Percentiles rank a stretch among this genome's conserved stretches.
Conservation (phyloP, 495 filamentous ascomycete genomes). For the Thermochaetoides thermophila region DNA sequence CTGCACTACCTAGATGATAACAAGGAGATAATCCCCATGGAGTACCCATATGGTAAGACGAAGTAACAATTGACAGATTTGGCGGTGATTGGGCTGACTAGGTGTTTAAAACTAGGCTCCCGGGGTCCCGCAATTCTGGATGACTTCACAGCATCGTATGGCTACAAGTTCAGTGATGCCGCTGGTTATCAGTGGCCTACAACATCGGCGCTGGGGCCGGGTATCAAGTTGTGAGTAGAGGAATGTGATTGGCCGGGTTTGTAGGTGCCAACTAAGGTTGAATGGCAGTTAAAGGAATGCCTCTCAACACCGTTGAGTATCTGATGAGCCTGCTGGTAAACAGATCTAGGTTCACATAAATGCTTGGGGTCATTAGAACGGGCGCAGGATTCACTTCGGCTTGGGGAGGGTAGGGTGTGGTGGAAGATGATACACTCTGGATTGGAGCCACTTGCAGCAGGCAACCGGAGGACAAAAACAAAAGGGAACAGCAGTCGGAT, state of each 20-base stretch:
- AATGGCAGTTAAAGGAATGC: conserved; percentile 10
- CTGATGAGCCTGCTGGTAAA: too few species aligned
- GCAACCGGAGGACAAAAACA: too few species aligned
- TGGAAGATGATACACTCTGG: too few species aligned
- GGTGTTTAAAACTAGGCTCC: conserved; percentile 50
- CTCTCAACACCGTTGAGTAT: conserved; percentile 10
- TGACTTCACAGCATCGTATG: conserved; percentile 94
- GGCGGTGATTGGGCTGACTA: conserved; percentile 1
- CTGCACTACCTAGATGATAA: conserved; percentile 97
- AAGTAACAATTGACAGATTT: neutral
- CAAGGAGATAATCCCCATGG: conserved; percentile 98
- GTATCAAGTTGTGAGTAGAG: conserved; percentile 57
- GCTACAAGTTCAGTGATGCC: conserved; percentile 97
- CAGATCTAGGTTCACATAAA: too few species aligned
- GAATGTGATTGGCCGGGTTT: too few species aligned
- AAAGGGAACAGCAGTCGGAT: too few species aligned
- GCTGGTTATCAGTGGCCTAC: conserved; percentile 91
- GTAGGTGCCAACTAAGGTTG: conserved; percentile 3
- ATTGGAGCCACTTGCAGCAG: too few species aligned
- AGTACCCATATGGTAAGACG: conserved; percentile 94
- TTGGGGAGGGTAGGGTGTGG: too few species aligned
- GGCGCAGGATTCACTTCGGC: too few species aligned
- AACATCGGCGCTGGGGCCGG: conserved; percentile 38
- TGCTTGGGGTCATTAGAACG: too few species aligned
- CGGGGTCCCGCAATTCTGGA: conserved; percentile 93